phyloP scores from a whole-genome alignment of 257 asterid genomes.

The Ballota nigra region DNA sequence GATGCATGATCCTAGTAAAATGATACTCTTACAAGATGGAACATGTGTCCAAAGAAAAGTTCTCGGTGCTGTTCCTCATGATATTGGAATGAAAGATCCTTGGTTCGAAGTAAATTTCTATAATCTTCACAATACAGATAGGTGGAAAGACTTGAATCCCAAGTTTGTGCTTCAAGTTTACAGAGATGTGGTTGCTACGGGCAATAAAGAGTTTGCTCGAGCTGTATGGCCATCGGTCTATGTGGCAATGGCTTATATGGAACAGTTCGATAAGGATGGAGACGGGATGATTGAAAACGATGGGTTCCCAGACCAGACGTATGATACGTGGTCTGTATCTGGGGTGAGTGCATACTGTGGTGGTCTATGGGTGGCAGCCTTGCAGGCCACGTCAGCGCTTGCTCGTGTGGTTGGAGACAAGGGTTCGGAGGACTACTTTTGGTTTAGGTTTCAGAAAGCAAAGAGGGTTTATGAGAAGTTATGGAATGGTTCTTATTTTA shows the following conservation, averaged over 20 bases:
- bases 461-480: slow-evolving; percentile 68
- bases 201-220: slow-evolving; percentile 64
- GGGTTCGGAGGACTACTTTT: slow-evolving; percentile 75
- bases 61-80: slow-evolving; percentile 98
- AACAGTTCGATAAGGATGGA: slow-evolving; percentile 93
- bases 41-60: slow-evolving; percentile 60
- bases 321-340: slow-evolving; percentile 87
- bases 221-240: slow-evolving; percentile 97
- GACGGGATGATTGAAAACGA: slow-evolving; percentile 99
- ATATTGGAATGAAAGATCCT: slow-evolving; percentile 92
- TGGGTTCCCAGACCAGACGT: slow-evolving; percentile 94
- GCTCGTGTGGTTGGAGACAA: slow-evolving; percentile 82
- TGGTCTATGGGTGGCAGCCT: slow-evolving; percentile 99
- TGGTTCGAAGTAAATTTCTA: slow-evolving; percentile 91
- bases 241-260: slow-evolving; percentile 94
- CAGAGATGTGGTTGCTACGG: slow-evolving; percentile 80
- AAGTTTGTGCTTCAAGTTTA: slow-evolving; percentile 93
- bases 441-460: slow-evolving; percentile 79
- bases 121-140: slow-evolving; percentile 75
- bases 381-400: slow-evolving; percentile 90
- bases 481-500: slow-evolving; percentile 92
- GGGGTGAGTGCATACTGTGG: slow-evolving; percentile 99
- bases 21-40: slow-evolving; percentile 64
- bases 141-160: slow-evolving; percentile 98
- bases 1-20: slow-evolving; percentile 91